Percentiles rank a stretch among this genome's conserved stretches.
Conservation (phyloP, 2,329 filamentous ascomycete species). For the Cladosporium cucumerinum region DNA sequence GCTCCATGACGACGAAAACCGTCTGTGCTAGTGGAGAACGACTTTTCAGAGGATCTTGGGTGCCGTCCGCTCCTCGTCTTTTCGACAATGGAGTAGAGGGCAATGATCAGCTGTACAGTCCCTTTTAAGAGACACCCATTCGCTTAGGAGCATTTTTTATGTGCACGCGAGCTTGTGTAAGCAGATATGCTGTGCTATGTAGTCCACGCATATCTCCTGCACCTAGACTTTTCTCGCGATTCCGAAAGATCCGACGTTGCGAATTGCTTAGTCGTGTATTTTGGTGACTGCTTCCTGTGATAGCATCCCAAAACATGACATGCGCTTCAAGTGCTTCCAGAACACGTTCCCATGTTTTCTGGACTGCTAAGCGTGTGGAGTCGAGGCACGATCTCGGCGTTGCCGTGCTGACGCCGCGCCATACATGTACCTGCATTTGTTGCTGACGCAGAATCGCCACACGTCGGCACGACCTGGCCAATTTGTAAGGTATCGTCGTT, state of each 20-base stretch:
- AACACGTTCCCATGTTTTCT: too few relatives aligned
- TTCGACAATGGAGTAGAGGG: slow-evolving; percentile 33
- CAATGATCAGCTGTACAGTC: slow-evolving; percentile 40
- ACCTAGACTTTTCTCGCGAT: neutral
- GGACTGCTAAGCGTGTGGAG: neutral
- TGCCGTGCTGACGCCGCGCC: neutral
- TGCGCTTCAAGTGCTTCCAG: neutral
- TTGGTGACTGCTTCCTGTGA: neutral
- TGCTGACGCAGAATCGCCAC: neutral
- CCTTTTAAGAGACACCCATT: neutral
- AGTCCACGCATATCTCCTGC: neutral
- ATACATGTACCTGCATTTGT: neutral
- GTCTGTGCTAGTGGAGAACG: slow-evolving; percentile 39
- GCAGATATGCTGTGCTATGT: neutral
- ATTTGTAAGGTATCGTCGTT: neutral
- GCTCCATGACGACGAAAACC: slow-evolving; percentile 42
- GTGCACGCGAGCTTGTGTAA: neutral
- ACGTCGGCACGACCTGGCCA: neutral
- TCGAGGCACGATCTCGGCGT: neutral
- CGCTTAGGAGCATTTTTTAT: neutral
- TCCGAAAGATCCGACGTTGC: neutral
- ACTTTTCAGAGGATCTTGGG: slow-evolving; percentile 37
- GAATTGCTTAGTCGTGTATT: neutral
- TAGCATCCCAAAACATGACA: neutral
- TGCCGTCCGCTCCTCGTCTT: slow-evolving; percentile 31